Conservation (phyloP, 305 asterid genomes). For the Solanum hybrid region DNA sequence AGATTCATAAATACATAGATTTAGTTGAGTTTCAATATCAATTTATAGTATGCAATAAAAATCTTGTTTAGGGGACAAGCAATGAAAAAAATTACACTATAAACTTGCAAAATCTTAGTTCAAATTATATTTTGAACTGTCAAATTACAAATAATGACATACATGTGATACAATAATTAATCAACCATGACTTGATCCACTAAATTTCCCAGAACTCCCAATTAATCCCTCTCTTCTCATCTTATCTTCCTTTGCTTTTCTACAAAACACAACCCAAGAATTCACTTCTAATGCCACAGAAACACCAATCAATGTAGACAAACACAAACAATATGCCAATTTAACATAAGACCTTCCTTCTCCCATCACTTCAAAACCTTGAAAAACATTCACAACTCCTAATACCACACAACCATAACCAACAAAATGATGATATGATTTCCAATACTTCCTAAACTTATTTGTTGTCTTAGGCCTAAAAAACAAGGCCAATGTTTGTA, state of each 20-base stretch:
- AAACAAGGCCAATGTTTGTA: conserved; percentile 69
- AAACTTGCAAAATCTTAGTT: neutral
- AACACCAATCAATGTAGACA: conserved; percentile 60
- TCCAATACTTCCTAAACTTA: conserved; percentile 77
- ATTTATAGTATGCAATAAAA: neutral
- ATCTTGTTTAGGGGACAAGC: neutral
- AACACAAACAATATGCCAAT: conserved; percentile 54
- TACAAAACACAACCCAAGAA: conserved; percentile 81
- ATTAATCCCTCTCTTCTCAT: conserved; percentile 67
- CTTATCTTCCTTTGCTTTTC: conserved; percentile 80
- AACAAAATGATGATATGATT: conserved; percentile 85
- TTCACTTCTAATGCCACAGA: conserved; percentile 80
- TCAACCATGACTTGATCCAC: conserved; percentile 28
- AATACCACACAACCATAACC: conserved; percentile 78
- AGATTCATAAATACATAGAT: neutral
- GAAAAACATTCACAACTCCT: conserved; percentile 73
- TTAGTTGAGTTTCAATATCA: neutral
- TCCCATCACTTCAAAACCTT: conserved; percentile 79
- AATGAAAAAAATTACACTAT: neutral
- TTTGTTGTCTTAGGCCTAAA: conserved; percentile 79
- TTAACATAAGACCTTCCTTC: conserved; percentile 36
- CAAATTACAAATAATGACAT: neutral
- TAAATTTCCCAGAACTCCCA: conserved; percentile 47
- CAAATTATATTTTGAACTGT: neutral
- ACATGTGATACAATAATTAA: neutral